Evolutionary conservation across 1,284 basidiomycete genomes (phyloP), one percentile per base, ranked within the genome.

Genomic region (Puccinia brachypodii): DNA sequence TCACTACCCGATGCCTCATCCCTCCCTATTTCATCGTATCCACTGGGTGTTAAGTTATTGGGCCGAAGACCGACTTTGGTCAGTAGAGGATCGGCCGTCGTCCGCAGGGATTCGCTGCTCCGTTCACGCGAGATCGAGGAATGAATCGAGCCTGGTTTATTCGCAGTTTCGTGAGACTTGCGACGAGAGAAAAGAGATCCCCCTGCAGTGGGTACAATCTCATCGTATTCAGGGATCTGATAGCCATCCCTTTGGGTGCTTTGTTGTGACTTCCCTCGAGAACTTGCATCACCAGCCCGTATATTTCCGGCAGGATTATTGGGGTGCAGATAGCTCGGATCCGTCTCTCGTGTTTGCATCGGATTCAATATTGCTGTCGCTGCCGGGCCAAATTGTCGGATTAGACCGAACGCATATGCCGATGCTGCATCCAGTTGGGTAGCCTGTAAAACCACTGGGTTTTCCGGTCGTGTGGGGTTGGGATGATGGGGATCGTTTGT

Each of bases 1-100:
- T 81, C 79, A 53, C 79, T 81, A 7, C 79, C 79, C 8, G 79
- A 81, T 28, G 79, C 79, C 56, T 81, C 79, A 47, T 81, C 79
- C 38, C 40, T 47, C 9, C 60, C 60, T 19, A 81, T 81, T 42
- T 81, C 79, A 6, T 81, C 79, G 31, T 81, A 81, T 14, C 71
- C 79, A 28, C 60, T 74, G n/a, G 60, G 22, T n/a, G 25, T 66
- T 16, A 69, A 25, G n/a, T 58, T 72, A 42, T 31, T 73, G 28
- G 19, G 47, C 25, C 56, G 64, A 38, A 47, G n/a, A 28, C 38
- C 31, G 60, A 38, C 44, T 58, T 38, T 38, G n/a, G n/a, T n/a
- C 16, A 25, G 19, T 4, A 4, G 4, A 2, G n/a, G 4, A 6
- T 58, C n/a, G 38, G 36, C 40, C n/a, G 16, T 50, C 28, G 58